phyloP scores from a whole-genome alignment of 1,284 basidiomycete genomes.

The Stygiomarasmius scandens region DNA sequence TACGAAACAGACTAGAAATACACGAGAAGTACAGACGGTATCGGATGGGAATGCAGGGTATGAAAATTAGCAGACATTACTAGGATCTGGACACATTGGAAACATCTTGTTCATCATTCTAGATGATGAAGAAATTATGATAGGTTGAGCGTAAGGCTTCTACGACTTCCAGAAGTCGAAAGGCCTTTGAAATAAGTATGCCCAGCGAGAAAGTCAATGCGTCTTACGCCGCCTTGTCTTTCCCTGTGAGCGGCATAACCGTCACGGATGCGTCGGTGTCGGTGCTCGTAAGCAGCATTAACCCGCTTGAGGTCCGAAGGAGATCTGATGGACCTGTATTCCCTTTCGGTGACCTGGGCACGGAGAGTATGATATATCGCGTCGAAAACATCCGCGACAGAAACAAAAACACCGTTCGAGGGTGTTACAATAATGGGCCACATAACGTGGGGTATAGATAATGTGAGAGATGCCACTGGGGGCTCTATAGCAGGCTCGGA shows the following conservation, averaged over 20 bases:
- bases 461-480: slow-evolving; percentile 27
- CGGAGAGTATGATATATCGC: slow-evolving; percentile 38
- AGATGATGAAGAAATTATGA: no score
- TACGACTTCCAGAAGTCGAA: slow-evolving; percentile 3
- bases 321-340: slow-evolving; percentile 40
- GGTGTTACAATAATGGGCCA: slow-evolving; percentile 35
- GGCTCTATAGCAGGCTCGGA: slow-evolving; percentile 40
- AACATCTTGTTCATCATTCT: no score
- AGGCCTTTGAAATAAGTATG: slow-evolving; percentile 37
- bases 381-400: slow-evolving; percentile 39
- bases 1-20: no score
- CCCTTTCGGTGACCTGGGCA: slow-evolving; percentile 37
- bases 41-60: no score
- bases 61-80: no score
- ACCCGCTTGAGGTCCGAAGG: slow-evolving; percentile 37
- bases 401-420: slow-evolving; percentile 26
- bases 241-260: slow-evolving; percentile 32
- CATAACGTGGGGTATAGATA: slow-evolving; percentile 30
- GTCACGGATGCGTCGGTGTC: slow-evolving; percentile 36
- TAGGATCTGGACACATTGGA: no score
- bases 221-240: slow-evolving; percentile 39
- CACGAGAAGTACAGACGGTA: no score
- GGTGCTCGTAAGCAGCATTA: slow-evolving; percentile 43
- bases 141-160: background rate
- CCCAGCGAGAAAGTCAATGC: slow-evolving; percentile 41